A percentile compares a stretch with the other conserved stretches of the same genome.
phyloP scores from a whole-genome alignment of 2,329 filamentous ascomycete species.

The Fusarium citri region DNA sequence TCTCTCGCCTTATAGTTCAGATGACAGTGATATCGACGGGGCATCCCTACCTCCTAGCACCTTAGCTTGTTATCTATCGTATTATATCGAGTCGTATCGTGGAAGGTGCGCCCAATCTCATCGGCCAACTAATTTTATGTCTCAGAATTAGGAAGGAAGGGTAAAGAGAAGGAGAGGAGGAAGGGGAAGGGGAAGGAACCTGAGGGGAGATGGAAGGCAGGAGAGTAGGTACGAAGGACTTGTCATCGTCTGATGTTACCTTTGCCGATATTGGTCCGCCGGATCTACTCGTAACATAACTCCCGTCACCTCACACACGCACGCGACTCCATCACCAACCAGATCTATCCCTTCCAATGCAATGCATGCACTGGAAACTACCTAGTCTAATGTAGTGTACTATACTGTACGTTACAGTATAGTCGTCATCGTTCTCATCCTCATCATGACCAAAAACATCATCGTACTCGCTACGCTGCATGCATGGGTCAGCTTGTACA shows the following conservation, averaged over 20 bases:
- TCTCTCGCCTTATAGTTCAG: conserved; percentile 21
- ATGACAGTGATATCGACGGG: conserved; percentile 22
- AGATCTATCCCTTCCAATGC: background rate
- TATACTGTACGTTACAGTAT: background rate
- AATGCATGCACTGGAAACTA: background rate
- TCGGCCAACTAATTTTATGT: conserved; percentile 26
- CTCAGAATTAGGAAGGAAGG: background rate
- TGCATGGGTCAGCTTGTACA: conserved; percentile 19
- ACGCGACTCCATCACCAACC: conserved; percentile 17
- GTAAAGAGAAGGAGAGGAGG: background rate
- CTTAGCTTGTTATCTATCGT: conserved; percentile 2
- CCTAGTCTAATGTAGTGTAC: background rate
- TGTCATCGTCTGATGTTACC: background rate
- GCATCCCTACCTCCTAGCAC: conserved; percentile 23
- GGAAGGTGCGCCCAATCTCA: background rate
- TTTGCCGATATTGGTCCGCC: conserved; percentile 23
- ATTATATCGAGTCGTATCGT: conserved; percentile 5
- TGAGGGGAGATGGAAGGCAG: background rate
- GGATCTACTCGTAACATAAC: conserved; percentile 1
- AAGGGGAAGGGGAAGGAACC: background rate
- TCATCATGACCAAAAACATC: conserved; percentile 4
- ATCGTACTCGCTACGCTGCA: conserved; percentile 20
- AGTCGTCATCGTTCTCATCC: background rate
- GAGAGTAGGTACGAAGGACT: background rate
- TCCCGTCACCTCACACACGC: background rate